Evolutionary conservation across 1,284 basidiomycete genomes (phyloP), one percentile per base, ranked within the genome.

Genomic region (Peniophora sp.): DNA sequence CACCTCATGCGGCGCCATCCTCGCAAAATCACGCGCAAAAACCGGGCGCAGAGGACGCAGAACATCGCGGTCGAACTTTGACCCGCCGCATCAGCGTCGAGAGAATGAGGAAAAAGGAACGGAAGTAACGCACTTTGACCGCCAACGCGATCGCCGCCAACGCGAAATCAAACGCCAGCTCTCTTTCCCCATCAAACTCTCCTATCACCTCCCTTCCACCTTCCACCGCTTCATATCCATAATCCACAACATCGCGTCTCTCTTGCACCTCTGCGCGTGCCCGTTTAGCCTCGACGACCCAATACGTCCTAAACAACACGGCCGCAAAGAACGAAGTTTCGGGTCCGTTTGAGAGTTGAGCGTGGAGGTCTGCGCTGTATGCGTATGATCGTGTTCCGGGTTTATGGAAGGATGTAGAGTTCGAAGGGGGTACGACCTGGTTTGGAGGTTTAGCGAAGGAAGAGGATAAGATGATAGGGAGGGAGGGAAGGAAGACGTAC

Each of bases 1-100:
- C 59, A 61, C 61, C 11, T 58, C 55, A 49, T 61, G 56, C 22
- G 54, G 57, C 19, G 60, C 55, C n/a, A 61, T 23, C 6, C 51
- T 56, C 45, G 61, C 46, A 49, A 59, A 61, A 45, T 61, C 55
- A 11, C 50, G 53, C 3, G 54, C 50, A 48, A 54, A 57, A 10
- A 61, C 57, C 1, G 60, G 60, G 3, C 32, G 47, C 25, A 61
- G 41, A 8, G 60, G 60, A 2, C 48, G 48, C 11, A 58, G 49
- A 25, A 44, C 49, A 38, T 61, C 60, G 8, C 59, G 50, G 46
- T 61, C 53, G 24, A 57, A 48, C 60, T 61, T 6, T 32, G 36
- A 44, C 45, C 8, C 39, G 39, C 8, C n/a, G 39, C 20, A 8
- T 41, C 39, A 41, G 39, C 39, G 27, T 32, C 27, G 27, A 12